A percentile compares a stretch with the other conserved stretches of the same genome.
These are phyloP conservation scores for Periconia sp. DNA, from an alignment of 2,329 filamentous ascomycete genomes.

Conservation along the genomic window DNA sequence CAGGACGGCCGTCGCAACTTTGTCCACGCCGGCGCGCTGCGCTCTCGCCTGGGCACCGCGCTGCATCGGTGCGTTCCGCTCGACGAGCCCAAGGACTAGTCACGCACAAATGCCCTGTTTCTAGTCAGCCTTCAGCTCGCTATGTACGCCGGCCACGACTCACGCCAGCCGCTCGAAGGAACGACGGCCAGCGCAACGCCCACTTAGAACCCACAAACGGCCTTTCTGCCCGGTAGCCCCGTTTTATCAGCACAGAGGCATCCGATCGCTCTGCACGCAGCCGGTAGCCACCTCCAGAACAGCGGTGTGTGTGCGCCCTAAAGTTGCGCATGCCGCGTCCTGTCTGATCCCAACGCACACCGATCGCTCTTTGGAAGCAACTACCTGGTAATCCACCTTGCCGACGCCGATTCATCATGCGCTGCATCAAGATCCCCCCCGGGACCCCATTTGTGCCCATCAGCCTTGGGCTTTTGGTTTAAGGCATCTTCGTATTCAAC, in stretches of 20 bases:
- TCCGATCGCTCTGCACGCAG: background rate
- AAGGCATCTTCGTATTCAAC: too few relatives aligned
- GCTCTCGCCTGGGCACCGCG: constrained; percentile 23
- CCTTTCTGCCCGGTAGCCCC: constrained; percentile 1
- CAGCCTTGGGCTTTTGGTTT: too few relatives aligned
- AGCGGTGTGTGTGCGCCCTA: constrained; percentile 21
- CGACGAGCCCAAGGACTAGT: constrained; percentile 11
- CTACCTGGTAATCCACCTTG: constrained; percentile 11
- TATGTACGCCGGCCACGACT: background rate
- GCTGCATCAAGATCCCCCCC: too few relatives aligned
- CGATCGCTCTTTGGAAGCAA: constrained; percentile 15
- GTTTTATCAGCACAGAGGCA: constrained; percentile 5
- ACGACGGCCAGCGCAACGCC: constrained; percentile 5
- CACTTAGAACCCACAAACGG: background rate
- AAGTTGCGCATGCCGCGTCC: constrained; percentile 20
- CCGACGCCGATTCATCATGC: too few relatives aligned
- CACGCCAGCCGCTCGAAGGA: constrained; percentile 2
- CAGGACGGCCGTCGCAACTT: constrained; percentile 19
- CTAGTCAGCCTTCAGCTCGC: constrained; percentile 8
- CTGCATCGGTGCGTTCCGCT: constrained; percentile 30
- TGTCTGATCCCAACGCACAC: constrained; percentile 16
- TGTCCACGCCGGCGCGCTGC: constrained; percentile 21
- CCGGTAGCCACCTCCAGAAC: constrained; percentile 9
- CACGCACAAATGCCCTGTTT: constrained; percentile 3
- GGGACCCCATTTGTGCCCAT: too few relatives aligned